phyloP scores from a whole-genome alignment of 1,139 yeast species.

The Candida sojae region DNA sequence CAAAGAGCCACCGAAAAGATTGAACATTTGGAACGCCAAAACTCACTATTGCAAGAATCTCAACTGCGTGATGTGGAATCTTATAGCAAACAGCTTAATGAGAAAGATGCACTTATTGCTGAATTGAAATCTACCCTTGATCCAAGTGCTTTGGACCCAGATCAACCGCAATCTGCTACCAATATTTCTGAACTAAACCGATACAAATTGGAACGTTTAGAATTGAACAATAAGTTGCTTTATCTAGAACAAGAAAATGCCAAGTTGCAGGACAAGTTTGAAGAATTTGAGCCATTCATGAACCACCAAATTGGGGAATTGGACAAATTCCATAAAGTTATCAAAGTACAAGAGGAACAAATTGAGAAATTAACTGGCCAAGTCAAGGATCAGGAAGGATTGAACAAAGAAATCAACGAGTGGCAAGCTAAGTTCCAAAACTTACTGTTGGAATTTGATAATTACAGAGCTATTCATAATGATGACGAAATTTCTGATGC shows the following conservation, averaged over 20 bases:
- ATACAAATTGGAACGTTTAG: constrained; percentile 44
- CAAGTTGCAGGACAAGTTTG: constrained; percentile 38
- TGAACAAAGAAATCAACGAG: constrained; percentile 49
- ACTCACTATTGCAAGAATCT: constrained; percentile 25
- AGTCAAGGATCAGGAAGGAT: constrained; percentile 45
- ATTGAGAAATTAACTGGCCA: constrained; percentile 43
- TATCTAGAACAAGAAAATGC: constrained; percentile 51
- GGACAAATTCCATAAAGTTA: constrained; percentile 53
- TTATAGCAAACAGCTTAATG: constrained; percentile 28
- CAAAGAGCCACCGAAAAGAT: constrained; percentile 55
- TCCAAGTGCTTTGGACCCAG: constrained; percentile 31
- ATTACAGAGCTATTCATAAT: constrained; percentile 38
- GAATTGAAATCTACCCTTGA: constrained; percentile 38
- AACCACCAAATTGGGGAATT: constrained; percentile 57
- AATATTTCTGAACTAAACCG: constrained; percentile 38
- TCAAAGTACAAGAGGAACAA: constrained; percentile 54
- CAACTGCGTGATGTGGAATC: constrained; percentile 18
- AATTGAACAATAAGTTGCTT: constrained; percentile 46
- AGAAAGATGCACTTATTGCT: constrained; percentile 34
- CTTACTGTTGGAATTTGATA: constrained; percentile 47
- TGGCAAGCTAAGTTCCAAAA: constrained; percentile 49
- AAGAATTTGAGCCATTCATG: constrained; percentile 56
- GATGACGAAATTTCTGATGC: constrained; percentile 36
- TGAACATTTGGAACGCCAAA: constrained; percentile 46
- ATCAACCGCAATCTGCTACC: constrained; percentile 20